Percentiles rank a stretch among this genome's conserved stretches.
phyloP scores from a whole-genome alignment of 352 stramenopile genomes.

The Phytophthora chlamydospora region DNA sequence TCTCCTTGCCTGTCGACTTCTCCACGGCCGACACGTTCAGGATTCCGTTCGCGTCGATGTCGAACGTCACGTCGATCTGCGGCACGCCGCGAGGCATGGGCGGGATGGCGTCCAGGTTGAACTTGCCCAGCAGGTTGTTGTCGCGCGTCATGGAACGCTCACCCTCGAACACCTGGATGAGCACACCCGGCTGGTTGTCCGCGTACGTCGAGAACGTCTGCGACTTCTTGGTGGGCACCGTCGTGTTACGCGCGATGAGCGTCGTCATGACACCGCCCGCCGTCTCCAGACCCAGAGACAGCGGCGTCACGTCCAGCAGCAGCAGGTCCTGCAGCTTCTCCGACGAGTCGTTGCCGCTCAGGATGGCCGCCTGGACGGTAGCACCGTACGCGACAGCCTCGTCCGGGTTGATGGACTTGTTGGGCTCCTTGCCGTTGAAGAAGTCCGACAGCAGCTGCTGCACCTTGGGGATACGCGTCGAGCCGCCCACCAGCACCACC shows the following conservation, averaged over 20 bases:
- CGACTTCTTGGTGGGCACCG: slow-evolving; percentile 82
- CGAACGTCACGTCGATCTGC: slow-evolving; percentile 89
- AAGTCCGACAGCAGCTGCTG: slow-evolving; percentile 58
- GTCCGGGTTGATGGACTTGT: slow-evolving; percentile 83
- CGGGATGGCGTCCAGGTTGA: slow-evolving; percentile 84
- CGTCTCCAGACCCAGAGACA: slow-evolving; percentile 87
- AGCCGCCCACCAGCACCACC: slow-evolving; percentile 83
- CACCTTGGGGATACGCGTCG: slow-evolving; percentile 74
- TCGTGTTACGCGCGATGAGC: slow-evolving; percentile 87
- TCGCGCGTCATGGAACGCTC: slow-evolving; percentile 94
- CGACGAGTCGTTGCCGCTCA: slow-evolving; percentile 60
- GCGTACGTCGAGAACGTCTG: slow-evolving; percentile 88
- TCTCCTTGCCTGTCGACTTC: slow-evolving; percentile 96
- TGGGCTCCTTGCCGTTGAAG: slow-evolving; percentile 70
- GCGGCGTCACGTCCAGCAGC: slow-evolving; percentile 86
- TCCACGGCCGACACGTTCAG: slow-evolving; percentile 93
- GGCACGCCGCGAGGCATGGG: slow-evolving; percentile 86
- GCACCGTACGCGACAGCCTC: slow-evolving; percentile 85
- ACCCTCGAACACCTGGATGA: slow-evolving; percentile 92
- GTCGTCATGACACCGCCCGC: slow-evolving; percentile 87
- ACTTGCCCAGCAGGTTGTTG: slow-evolving; percentile 90
- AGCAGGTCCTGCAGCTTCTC: slow-evolving; percentile 88
- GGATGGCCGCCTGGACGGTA: slow-evolving; percentile 67
- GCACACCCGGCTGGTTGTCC: slow-evolving; percentile 86
- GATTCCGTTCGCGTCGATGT: slow-evolving; percentile 92